Base-by-base conservation (phyloP, 495 filamentous ascomycete species). In the Lophiotrema nucula region DNA sequence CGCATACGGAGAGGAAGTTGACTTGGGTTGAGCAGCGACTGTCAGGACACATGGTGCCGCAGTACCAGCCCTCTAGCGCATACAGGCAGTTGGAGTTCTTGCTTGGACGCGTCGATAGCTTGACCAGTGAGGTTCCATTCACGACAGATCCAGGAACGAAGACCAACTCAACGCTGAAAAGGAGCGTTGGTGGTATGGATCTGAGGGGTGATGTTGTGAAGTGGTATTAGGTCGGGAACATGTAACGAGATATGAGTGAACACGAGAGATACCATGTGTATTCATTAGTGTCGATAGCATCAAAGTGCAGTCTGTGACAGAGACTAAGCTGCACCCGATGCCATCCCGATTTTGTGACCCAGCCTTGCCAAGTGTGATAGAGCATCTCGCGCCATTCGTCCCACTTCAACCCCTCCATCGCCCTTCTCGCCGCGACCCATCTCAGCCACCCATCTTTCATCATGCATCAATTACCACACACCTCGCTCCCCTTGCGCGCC, bases 41-140 rank as follows among this genome's bases (percentile, higher is more conserved):
- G 38, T 45, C 26, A 16, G 72, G 72, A 0, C 72, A 74, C 51
- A 69, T 70, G 67, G 60, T 68, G 24, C 70, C 70, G 26, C 70
- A 72, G 53, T 74, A 73, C 49, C 59, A 64, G 26, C 71, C 72
- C 1, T 56, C 43, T 28, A 70, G 66, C 5, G 65, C 65, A 0
- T 91, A 86, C 61, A 72, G 87, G 10, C 83, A 89, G 43, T 55
- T 92, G 19, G 87, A 73, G 59, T 72, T 68, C 28, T 56, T 74
- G 56, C 53, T 73, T 2, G 72, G 71, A 4, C 50, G 70, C 35
- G 69, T 74, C 53, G 65, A 62, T 3, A 67, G 58, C 45, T 51
- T 73, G 62, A 53, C 28, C 8, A 47, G 42, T 15, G 54, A 39
- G 1, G 57, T 18, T 0, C 43, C 49, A 27, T 60, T 60, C 25